These are phyloP conservation scores for Lipomyces starkeyi DNA, from an alignment of 805 yeast species.

Conservation along the genomic window DNA sequence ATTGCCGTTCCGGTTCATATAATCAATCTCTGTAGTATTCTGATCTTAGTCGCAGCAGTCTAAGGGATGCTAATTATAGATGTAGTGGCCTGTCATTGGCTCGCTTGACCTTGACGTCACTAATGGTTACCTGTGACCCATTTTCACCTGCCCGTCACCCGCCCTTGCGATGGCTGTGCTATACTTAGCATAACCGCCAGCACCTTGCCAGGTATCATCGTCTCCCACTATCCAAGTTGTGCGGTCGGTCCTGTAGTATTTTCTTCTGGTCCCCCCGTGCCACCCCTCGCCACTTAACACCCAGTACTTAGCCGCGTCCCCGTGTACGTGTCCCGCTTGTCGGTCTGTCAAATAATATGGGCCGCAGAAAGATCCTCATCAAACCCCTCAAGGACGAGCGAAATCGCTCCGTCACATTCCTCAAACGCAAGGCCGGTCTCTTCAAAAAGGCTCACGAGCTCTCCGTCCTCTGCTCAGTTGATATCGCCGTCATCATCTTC, in stretches of 20 bases:
- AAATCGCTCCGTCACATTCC: conserved; percentile 74
- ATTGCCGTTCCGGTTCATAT: too few species aligned
- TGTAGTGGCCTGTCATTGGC: too few species aligned
- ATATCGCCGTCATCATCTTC: conserved; percentile 84
- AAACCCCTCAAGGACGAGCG: conserved; percentile 90
- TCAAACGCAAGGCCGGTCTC: conserved; percentile 91
- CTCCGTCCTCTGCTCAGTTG: conserved; percentile 90
- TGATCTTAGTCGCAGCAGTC: too few species aligned
- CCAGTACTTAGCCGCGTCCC: neutral
- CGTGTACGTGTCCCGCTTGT: neutral
- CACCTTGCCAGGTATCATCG: neutral
- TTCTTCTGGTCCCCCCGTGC: neutral
- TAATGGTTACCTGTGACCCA: neutral
- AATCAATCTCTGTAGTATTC: too few species aligned
- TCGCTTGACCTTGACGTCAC: neutral
- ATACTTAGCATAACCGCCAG: conserved; percentile 24
- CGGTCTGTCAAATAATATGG: conserved; percentile 59
- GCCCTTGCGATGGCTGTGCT: conserved; percentile 7
- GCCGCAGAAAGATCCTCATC: conserved; percentile 94
- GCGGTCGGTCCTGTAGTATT: neutral
- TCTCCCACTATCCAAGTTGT: neutral
- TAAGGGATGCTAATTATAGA: too few species aligned
- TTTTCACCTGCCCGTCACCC: neutral
- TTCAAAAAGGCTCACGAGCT: conserved; percentile 83
- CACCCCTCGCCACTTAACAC: neutral